Conservation (phyloP, 129 eudicot genomes). For the Glebionis coronaria region DNA sequence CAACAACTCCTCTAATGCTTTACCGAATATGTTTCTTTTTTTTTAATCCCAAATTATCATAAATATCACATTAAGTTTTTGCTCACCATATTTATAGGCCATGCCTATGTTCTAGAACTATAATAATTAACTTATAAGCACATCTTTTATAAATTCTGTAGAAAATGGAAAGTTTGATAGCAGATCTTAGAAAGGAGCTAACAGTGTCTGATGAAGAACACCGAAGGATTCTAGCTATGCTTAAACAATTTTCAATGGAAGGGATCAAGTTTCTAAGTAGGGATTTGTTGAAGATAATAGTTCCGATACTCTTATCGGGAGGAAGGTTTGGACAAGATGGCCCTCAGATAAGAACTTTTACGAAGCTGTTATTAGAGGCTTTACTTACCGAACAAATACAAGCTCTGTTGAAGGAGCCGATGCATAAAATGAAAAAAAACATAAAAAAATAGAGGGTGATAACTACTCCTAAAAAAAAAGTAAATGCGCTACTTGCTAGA, state of each 20-base stretch:
- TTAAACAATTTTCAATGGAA: constrained; percentile 46
- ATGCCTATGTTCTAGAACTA: too few relatives aligned
- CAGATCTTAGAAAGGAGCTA: constrained; percentile 90
- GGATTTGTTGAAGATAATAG: constrained; percentile 35
- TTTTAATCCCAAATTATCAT: too few relatives aligned
- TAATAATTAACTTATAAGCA: neutral
- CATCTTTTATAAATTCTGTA: constrained; percentile 26
- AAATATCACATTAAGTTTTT: too few relatives aligned
- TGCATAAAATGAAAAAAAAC: too few relatives aligned
- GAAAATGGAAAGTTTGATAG: constrained; percentile 90
- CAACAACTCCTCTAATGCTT: too few relatives aligned
- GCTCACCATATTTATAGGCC: too few relatives aligned
- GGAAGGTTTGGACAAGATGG: constrained; percentile 78
- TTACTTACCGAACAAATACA: too few relatives aligned
- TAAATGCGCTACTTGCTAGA: too few relatives aligned
- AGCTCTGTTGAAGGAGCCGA: too few relatives aligned
- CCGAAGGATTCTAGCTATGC: constrained; percentile 68
- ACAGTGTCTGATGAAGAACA: constrained; percentile 92
- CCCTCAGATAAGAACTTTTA: constrained; percentile 65
- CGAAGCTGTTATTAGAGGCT: constrained; percentile 57
- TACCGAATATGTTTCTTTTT: too few relatives aligned
- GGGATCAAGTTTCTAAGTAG: constrained; percentile 42
- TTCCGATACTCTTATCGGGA: constrained; percentile 53
- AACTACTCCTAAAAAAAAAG: too few relatives aligned
- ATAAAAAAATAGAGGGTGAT: too few relatives aligned